A percentile compares a stretch with the other conserved stretches of the same genome.
phyloP scores from a whole-genome alignment of 2,329 filamentous ascomycete species.

The Cadophora sp. region DNA sequence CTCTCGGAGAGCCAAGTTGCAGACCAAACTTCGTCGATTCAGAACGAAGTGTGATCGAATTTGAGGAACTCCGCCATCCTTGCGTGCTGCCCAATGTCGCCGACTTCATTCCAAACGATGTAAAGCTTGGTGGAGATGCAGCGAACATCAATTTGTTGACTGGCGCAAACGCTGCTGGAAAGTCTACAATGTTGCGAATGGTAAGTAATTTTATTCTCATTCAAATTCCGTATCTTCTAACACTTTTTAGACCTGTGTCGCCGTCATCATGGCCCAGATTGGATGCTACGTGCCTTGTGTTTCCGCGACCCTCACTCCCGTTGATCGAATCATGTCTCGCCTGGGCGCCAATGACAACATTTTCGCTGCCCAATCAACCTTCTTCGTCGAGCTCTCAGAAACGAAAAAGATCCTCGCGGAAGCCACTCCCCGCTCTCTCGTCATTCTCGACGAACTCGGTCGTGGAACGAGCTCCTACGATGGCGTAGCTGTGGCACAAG shows the following conservation, averaged over 20 bases:
- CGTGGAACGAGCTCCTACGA: constrained; percentile 96
- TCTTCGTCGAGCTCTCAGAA: constrained; percentile 96
- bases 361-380: constrained; percentile 95
- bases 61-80: constrained; percentile 90
- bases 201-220: constrained; percentile 53
- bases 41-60: constrained; percentile 87
- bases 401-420: constrained; percentile 98
- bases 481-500: constrained; percentile 94
- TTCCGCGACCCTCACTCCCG: constrained; percentile 83
- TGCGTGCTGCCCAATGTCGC: constrained; percentile 90
- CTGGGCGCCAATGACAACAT: constrained; percentile 99
- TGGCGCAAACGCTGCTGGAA: constrained; percentile 95
- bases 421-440: constrained; percentile 90
- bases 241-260: constrained; percentile 78
- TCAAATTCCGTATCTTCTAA: constrained; percentile 28
- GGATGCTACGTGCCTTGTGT: constrained; percentile 89
- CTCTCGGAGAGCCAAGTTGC: constrained; percentile 86
- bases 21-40: constrained; percentile 86
- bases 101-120: constrained; percentile 96
- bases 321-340: constrained; percentile 98
- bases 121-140: constrained; percentile 80
- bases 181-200: constrained; percentile 96
- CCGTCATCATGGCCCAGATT: constrained; percentile 96
- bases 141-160: constrained; percentile 91
- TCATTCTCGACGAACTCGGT: constrained; percentile 95